Base-by-base conservation (phyloP, 2,329 filamentous ascomycete genomes). In the Hypoxylon sp. region DNA sequence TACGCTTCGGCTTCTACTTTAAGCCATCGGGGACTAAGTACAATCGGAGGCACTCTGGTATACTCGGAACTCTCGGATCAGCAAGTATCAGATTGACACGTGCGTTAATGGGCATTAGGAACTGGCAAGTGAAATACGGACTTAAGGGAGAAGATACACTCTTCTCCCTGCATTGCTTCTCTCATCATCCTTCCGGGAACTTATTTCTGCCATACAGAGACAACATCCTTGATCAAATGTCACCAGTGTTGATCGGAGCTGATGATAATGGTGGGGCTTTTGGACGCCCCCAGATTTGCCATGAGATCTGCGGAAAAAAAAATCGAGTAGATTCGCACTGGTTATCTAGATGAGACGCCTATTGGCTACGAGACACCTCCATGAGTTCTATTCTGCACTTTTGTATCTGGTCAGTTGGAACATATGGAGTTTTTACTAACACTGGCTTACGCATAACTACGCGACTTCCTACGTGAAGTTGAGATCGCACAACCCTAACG, bases 281-380 rank as follows among this genome's bases (percentile, higher is more conserved):
- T 62, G 46, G 58, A 59, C 52, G 44, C 52, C 66, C 53, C 70
- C 68, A 59, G 66, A 70, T 67, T 73, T 68, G 47, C 59, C 62
- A 35, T 66, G 42, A 60, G 63, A 73, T 71, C 69, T 71, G 66
- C 69, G 66, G 63, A 59, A 63, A 64, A 65, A 59, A 63, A 64
- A 63, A 59, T 67, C 66, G 62, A 67, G 48, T 37, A 60, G 66
- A 71, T 69, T 68, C 68, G 63, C 63, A 50, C 17, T 37, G 39
- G 11, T 35, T 48, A 46, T 13, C 58, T 50, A 51, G 14, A 35
- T 44, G 17, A 22, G 31, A 33, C 35, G 33, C 33, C 51, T 19
- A 70, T 70, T 67, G 64, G 64, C 54, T 37, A 26, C 13, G 50
- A 52, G 35, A 13, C 26, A 55, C 11, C 19, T 61, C 59, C 17